Evolutionary conservation across 345 rosid species (phyloP).

Genomic region (Anastatica hierochuntica): DNA sequence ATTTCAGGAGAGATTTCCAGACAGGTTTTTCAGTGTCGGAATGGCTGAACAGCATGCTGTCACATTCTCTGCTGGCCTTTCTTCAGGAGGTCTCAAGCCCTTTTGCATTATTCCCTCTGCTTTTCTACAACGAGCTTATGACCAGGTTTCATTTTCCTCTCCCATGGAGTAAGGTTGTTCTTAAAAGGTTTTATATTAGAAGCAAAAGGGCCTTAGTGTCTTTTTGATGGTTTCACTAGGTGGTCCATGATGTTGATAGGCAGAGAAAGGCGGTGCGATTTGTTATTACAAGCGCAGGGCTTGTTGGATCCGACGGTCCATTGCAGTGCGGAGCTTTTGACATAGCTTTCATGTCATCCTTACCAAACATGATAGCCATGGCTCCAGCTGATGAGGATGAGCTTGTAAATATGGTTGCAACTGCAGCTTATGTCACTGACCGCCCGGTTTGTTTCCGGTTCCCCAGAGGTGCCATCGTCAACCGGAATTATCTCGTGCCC

Average conservation of each 20-base stretch:
- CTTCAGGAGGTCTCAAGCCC: constrained; percentile 90
- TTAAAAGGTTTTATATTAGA: neutral
- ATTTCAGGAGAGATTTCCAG: constrained; percentile 66
- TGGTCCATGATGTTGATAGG: constrained; percentile 80
- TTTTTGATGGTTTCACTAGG: constrained; percentile 35
- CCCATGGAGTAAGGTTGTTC: neutral
- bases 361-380: constrained; percentile 97
- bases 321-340: constrained; percentile 80
- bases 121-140: constrained; percentile 88
- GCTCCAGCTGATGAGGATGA: constrained; percentile 89
- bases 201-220: constrained; percentile 1
- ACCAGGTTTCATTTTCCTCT: constrained; percentile 53
- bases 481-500: constrained; percentile 32
- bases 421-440: constrained; percentile 61
- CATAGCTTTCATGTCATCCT: constrained; percentile 84
- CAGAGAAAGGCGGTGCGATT: constrained; percentile 85
- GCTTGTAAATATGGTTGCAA: constrained; percentile 84
- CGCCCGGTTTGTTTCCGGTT: constrained; percentile 82
- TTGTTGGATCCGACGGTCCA: constrained; percentile 90
- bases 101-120: constrained; percentile 84
- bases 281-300: constrained; percentile 78
- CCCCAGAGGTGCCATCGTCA: constrained; percentile 67
- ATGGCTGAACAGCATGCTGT: constrained; percentile 96
- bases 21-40: constrained; percentile 72
- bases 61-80: constrained; percentile 92